Base-by-base conservation (phyloP, 164 flowering plant genomes). In the Tinospora cordifolia region DNA sequence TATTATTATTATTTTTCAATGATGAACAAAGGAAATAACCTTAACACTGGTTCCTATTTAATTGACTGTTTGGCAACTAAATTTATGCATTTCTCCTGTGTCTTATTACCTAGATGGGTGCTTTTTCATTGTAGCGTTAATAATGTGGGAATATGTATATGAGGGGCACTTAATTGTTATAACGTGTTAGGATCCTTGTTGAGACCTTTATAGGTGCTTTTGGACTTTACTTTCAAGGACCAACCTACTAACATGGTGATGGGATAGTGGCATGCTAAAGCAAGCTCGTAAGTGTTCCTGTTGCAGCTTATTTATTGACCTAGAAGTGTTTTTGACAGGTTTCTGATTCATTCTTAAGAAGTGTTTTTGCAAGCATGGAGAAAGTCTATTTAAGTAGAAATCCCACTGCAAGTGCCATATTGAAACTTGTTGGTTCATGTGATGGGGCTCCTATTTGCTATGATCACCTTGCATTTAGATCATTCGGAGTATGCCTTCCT, bases 391-490 rank as follows among this genome's bases (percentile, higher is more conserved):
- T 94, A 69, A 82, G 80, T 40, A 83, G 90, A 82, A 94, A 94
- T 71, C 96, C 93, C 1, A 90, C 95, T 38, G 96, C 97, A 38
- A 85, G 87, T 72, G 77, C 93, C 2, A 77, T 91, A 34, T 76
- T 90, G 78, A 92, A 90, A 57, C 92, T 92, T 67, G 97, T 92
- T 74, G 82, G 54, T 26, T 87, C 90, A 13, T 72, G 26, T 67
- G 91, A 81, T 46, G 81, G 69, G 40, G 85, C 84, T 63, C 77
- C 54, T 36, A 83, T 91, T 74, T 87, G 84, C 81, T 90, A 92
- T 79, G 98, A 92, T 82, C 97, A 91, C 81, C 51, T 92, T 67
- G 96, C 97, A 49, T 94, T 87, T 75, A 81, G 97, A 65, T 89
- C 98, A 15, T 91, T 92, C 72, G 94, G 94, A 88, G 95, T 93